These are phyloP conservation scores for Phytophthora crassamura DNA, from an alignment of 352 stramenopile genomes.

Conservation along the genomic window DNA sequence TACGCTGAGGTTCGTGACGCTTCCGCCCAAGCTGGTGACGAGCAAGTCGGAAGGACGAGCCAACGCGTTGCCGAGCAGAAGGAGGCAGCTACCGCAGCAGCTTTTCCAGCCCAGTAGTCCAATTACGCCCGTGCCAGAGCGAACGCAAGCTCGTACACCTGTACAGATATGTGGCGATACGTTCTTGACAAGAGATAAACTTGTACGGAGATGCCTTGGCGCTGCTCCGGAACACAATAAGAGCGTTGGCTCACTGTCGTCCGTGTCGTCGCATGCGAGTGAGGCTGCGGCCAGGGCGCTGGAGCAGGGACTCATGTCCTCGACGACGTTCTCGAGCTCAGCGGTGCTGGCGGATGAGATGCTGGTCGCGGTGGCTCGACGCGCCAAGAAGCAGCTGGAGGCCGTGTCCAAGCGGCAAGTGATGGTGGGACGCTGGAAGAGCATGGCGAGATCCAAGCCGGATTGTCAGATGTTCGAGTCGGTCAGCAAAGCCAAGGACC, in stretches of 20 bases:
- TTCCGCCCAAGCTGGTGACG: slow-evolving; percentile 28
- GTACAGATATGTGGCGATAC: background rate
- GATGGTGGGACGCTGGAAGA: slow-evolving; percentile 59
- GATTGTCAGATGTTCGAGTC: slow-evolving; percentile 65
- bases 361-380: slow-evolving; percentile 39
- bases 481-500: slow-evolving; percentile 44
- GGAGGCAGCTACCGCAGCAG: slow-evolving; percentile 18
- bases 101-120: slow-evolving; percentile 4
- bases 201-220: slow-evolving; percentile 12
- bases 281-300: slow-evolving; percentile 25
- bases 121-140: background rate
- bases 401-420: slow-evolving; percentile 48
- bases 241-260: slow-evolving; percentile 24
- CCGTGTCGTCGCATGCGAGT: slow-evolving; percentile 27
- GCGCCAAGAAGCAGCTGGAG: slow-evolving; percentile 56
- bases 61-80: slow-evolving; percentile 22
- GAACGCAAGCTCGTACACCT: background rate
- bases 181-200: slow-evolving; percentile 11
- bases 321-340: slow-evolving; percentile 41
- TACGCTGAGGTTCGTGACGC: slow-evolving; percentile 17
- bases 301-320: slow-evolving; percentile 43
- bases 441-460: slow-evolving; percentile 33
- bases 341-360: slow-evolving; percentile 39
- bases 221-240: slow-evolving; percentile 11
- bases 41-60: slow-evolving; percentile 29